A percentile compares a stretch with the other conserved stretches of the same genome.
These are phyloP conservation scores for Blastocystis sp. DNA, from an alignment of 352 stramenopile genomes.

Conservation along the genomic window DNA sequence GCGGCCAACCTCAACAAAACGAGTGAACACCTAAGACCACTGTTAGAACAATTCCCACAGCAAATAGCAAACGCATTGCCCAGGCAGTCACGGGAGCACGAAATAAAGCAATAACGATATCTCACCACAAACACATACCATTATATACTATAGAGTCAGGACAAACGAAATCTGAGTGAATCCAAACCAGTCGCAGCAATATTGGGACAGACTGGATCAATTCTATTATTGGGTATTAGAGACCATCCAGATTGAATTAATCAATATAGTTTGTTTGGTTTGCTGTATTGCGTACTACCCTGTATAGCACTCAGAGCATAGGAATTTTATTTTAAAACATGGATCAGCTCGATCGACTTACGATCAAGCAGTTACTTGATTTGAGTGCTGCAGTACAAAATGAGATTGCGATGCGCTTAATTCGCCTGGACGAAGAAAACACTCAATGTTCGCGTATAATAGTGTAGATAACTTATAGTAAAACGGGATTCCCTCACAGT, in stretches of 20 bases:
- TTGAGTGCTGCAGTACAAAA: constrained; percentile 12
- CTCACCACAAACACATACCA: neutral
- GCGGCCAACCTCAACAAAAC: constrained; percentile 97
- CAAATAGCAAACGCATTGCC: neutral
- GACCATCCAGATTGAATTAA: neutral
- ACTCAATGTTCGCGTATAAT: neutral
- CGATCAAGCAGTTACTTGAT: constrained; percentile 37
- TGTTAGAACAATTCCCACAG: neutral
- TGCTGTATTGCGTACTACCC: too few relatives aligned
- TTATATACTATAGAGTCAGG: constrained; percentile 22
- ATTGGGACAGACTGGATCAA: neutral
- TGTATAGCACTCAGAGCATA: too few relatives aligned
- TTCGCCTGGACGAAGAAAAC: neutral
- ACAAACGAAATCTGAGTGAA: constrained; percentile 58
- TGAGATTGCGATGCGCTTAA: neutral
- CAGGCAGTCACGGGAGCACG: neutral
- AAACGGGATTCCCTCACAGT: neutral
- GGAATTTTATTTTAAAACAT: neutral
- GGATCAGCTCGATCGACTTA: constrained; percentile 20
- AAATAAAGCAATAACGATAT: neutral
- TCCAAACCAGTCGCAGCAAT: neutral
- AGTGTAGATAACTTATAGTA: neutral
- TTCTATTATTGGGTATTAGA: neutral
- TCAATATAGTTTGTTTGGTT: neutral
- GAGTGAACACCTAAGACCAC: constrained; percentile 83